Percentiles rank a stretch among this genome's conserved stretches.
phyloP scores from a whole-genome alignment of 371 early-diverging fungal genomes.

The Mortierella polycephala region DNA sequence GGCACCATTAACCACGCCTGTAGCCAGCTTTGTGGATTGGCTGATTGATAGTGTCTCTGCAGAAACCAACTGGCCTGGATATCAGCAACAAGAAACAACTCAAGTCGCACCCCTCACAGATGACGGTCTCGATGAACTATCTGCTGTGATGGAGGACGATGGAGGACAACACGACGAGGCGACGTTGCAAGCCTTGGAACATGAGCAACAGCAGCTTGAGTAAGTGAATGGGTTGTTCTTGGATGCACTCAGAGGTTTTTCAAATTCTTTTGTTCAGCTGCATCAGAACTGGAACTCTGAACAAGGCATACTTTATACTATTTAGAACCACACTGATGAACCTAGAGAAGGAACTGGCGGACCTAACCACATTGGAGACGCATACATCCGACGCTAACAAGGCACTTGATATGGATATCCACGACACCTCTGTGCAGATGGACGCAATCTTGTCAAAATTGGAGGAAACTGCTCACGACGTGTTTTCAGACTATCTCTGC shows the following conservation, averaged over 20 bases:
- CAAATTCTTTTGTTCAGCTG: too few species aligned
- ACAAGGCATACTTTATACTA: not conserved
- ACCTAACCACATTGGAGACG: constrained; percentile 25
- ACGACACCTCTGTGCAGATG: constrained; percentile 26
- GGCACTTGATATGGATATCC: constrained; percentile 34
- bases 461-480: constrained; percentile 14
- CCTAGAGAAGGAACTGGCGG: constrained; percentile 35
- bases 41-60: constrained; percentile 38
- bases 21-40: constrained; percentile 36
- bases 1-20: constrained; percentile 1
- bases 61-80: constrained; percentile 42
- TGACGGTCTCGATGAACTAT: not conserved
- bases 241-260: not conserved
- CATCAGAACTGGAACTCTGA: too few species aligned
- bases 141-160: not conserved
- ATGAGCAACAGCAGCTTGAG: constrained; percentile 37
- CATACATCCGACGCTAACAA: constrained; percentile 17
- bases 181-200: constrained; percentile 11
- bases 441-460: constrained; percentile 30
- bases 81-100: not conserved
- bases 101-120: not conserved
- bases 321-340: constrained; percentile 26
- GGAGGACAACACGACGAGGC: constrained; percentile 1
- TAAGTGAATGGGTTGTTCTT: not conserved
- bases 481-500: constrained; percentile 12